Evolutionary conservation across 2,329 filamentous ascomycete species (phyloP).

Genomic region (Nothomitra cinnamomea): DNA sequence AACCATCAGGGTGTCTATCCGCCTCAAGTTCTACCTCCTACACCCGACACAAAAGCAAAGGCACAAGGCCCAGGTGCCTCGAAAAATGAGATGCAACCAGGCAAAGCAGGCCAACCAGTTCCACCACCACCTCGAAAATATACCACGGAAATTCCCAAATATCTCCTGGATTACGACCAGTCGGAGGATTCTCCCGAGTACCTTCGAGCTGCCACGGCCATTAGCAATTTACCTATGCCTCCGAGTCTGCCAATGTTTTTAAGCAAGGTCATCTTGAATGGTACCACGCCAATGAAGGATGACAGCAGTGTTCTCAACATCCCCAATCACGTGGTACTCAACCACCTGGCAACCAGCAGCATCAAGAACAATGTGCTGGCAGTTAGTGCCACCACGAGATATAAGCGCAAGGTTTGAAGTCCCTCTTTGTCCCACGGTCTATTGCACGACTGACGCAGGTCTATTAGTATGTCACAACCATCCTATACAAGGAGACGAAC

Average conservation of each 20-base stretch:
- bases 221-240: constrained; percentile 65
- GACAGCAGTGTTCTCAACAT: constrained; percentile 94
- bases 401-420: constrained; percentile 67
- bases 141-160: constrained; percentile 70
- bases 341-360: constrained; percentile 91
- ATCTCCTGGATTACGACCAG: constrained; percentile 73
- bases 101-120: constrained; percentile 13
- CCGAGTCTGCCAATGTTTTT: constrained; percentile 80
- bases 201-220: constrained; percentile 55
- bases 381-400: constrained; percentile 91
- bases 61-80: not conserved
- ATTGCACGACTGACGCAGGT: constrained; percentile 11
- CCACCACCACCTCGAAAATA: constrained; percentile 24
- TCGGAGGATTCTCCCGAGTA: constrained; percentile 62
- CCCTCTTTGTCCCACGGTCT: not conserved
- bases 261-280: constrained; percentile 87
- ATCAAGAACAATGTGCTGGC: constrained; percentile 94
- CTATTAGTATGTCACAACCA: constrained; percentile 80
- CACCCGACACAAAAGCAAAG: constrained; percentile 13
- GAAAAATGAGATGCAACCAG: constrained; percentile 5
- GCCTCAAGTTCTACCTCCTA: constrained; percentile 24
- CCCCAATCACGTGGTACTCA: constrained; percentile 92
- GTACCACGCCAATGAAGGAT: constrained; percentile 82
- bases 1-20: constrained; percentile 23
- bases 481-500: constrained; percentile 83